Base-by-base conservation (phyloP, 2,329 filamentous ascomycete genomes). In the Apiospora hydei region DNA sequence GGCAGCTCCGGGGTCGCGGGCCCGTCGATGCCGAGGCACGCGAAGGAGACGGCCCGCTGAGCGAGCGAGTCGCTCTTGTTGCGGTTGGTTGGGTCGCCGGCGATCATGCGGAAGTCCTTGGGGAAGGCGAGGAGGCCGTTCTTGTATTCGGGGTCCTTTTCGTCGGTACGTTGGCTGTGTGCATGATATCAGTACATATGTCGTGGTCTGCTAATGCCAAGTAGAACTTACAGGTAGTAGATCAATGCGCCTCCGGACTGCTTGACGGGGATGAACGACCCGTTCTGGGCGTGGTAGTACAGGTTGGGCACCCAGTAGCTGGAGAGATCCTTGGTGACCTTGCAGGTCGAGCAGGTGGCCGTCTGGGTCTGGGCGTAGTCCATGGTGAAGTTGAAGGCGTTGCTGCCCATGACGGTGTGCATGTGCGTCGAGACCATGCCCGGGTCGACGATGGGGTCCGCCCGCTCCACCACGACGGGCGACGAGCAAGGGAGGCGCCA, bases 281-380 rank as follows among this genome's bases (percentile, higher is more conserved):
- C 90, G 77, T 91, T 87, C 61, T 85, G 77, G 64, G 86, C 84
- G 72, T 87, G 81, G 72, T 84, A 84, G 75, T 81, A 83, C 0
- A 93, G 82, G 73, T 85, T 84, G 0, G 91, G 91, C 21, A 88
- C 89, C 91, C 92, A 93, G 82, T 94, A 93, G 77, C 89, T 92
- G 71, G 88, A 91, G 72, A 88, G 82, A 79, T 93, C 91, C 74
- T 88, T 83, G 41, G 85, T 84, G 71, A 91, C 90, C 46, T 85
- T 85, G 80, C 91, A 93, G 4, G 91, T 91, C 1, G 91, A 91
- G 80, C 92, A 93, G 14, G 85, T 85, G 1, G 89, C 87, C 34
- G 79, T 79, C 71, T 84, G 82, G n/a, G 88, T 87, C 47, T 85
- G 82, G 11, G 84, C 82, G 77, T 87, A 91, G 71, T 82, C 83